Evolutionary conservation across 768 basidiomycete genomes (phyloP).

Genomic region (Leccinum truebloodii): DNA sequence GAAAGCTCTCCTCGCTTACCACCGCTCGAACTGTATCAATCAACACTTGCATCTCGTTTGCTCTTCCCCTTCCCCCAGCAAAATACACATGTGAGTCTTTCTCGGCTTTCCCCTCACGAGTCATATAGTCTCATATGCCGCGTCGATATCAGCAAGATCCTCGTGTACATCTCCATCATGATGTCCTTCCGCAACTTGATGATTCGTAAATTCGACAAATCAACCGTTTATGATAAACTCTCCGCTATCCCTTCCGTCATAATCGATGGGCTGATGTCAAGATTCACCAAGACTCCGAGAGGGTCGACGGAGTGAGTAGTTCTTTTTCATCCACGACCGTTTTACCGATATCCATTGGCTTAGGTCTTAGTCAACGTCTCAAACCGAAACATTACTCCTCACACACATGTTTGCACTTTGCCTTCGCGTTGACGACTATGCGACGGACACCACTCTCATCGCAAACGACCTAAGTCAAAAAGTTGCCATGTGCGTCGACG

Average conservation of each 20-base stretch:
- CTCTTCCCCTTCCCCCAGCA: constrained; percentile 50
- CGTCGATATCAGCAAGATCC: constrained; percentile 55
- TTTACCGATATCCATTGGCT: neutral
- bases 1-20: constrained; percentile 57
- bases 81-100: constrained; percentile 56
- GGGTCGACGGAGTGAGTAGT: constrained; percentile 60
- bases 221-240: constrained; percentile 57
- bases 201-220: constrained; percentile 45
- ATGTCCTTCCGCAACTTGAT: constrained; percentile 61
- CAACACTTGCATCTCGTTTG: constrained; percentile 50
- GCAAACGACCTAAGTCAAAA: constrained; percentile 76
- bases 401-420: constrained; percentile 82
- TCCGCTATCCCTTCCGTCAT: constrained; percentile 59
- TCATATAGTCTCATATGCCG: constrained; percentile 1
- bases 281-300: constrained; percentile 79
- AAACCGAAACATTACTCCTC: constrained; percentile 69
- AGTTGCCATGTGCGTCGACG: constrained; percentile 54
- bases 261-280: constrained; percentile 69
- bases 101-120: neutral
- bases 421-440: constrained; percentile 76
- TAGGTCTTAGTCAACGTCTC: constrained; percentile 58
- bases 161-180: constrained; percentile 84
- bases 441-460: constrained; percentile 63
- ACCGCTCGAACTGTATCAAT: constrained; percentile 69
- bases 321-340: neutral